A percentile compares a stretch with the other conserved stretches of the same genome.
Evolutionary conservation across 108 stramenopile species (phyloP).

Genomic region (Pelagomonas calceolata): DNA sequence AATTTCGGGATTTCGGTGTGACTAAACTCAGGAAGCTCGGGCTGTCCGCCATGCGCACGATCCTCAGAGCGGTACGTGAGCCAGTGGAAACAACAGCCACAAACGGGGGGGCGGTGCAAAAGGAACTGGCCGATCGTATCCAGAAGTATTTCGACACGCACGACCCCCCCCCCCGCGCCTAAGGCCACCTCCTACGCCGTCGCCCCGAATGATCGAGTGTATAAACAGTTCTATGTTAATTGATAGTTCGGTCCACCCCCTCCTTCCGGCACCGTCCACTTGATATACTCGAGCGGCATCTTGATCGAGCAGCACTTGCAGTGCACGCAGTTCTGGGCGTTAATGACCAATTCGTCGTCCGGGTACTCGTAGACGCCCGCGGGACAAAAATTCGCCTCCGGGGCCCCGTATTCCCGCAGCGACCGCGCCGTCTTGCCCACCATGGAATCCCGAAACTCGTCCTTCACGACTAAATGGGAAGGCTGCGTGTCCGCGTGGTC

Average conservation of each 20-base stretch:
- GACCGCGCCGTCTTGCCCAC: conserved; percentile 19
- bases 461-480: conserved; percentile 81
- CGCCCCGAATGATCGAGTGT: too few relatives aligned
- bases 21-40: too few relatives aligned
- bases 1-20: too few relatives aligned
- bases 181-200: too few relatives aligned
- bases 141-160: too few relatives aligned
- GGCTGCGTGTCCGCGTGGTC: conserved; percentile 98
- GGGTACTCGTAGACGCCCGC: conserved; percentile 88
- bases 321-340: conserved; percentile 97
- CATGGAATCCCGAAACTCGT: conserved; percentile 41
- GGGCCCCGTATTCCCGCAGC: conserved; percentile 73
- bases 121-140: too few relatives aligned
- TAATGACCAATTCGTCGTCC: conserved; percentile 73
- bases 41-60: too few relatives aligned
- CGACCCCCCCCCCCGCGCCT: too few relatives aligned
- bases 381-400: conserved; percentile 95
- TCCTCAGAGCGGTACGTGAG: too few relatives aligned
- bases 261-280: conserved; percentile 98
- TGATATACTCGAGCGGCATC: conserved; percentile 91
- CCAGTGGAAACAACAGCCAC: too few relatives aligned
- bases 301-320: conserved; percentile 99
- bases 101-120: too few relatives aligned
- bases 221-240: conserved; percentile 87
- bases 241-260: conserved; percentile 96